A percentile compares a stretch with the other conserved stretches of the same genome.
These are phyloP conservation scores for Solanum chacoense DNA, from an alignment of 305 asterid genomes.

Conservation along the genomic window DNA sequence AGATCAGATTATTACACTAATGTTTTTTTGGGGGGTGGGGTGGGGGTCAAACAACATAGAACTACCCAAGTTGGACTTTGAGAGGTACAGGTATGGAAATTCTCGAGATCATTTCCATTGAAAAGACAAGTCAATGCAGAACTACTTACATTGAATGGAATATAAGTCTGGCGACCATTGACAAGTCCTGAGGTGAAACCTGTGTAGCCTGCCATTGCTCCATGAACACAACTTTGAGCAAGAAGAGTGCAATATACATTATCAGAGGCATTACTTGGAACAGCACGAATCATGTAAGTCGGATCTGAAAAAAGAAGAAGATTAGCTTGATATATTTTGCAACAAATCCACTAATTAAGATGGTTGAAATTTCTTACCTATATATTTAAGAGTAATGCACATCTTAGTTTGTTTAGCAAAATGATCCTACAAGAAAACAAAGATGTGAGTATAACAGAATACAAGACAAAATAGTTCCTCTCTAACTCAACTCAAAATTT, in stretches of 20 bases:
- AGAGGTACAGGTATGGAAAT: background rate
- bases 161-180: slow-evolving; percentile 58
- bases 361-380: slow-evolving; percentile 33
- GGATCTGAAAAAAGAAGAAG: slow-evolving; percentile 35
- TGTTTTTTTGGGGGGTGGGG: background rate
- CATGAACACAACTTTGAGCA: slow-evolving; percentile 82
- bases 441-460: background rate
- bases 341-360: background rate
- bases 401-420: slow-evolving; percentile 31
- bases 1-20: background rate
- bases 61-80: background rate
- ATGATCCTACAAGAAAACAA: slow-evolving; percentile 34
- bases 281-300: slow-evolving; percentile 74
- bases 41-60: background rate
- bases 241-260: slow-evolving; percentile 69
- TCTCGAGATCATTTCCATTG: background rate
- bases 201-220: slow-evolving; percentile 76
- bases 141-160: slow-evolving; percentile 64
- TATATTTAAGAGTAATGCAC: slow-evolving; percentile 50
- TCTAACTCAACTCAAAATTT: background rate
- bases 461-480: slow-evolving; percentile 1
- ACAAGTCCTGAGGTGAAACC: slow-evolving; percentile 67
- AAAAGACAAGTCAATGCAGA: slow-evolving; percentile 13
- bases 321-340: background rate
- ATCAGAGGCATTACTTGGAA: slow-evolving; percentile 75